Evolutionary conservation across 225 moss, liverwort and hornwort species (phyloP).

Genomic region (Thuidium tamariscinum): DNA sequence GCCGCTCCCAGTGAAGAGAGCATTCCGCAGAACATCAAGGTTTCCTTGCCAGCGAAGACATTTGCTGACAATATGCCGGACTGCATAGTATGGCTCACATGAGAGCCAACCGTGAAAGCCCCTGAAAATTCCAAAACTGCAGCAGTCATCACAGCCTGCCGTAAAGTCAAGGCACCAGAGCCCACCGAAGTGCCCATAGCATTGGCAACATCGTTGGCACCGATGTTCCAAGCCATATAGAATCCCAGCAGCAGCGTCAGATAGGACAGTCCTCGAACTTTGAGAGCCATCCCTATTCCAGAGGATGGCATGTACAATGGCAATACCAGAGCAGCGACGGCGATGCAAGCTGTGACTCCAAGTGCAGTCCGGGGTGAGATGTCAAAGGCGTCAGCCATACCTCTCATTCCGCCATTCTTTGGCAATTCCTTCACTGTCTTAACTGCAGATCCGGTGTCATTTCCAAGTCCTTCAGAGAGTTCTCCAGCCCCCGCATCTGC

Average conservation of each 20-base stretch:
- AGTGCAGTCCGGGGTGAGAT: constrained; percentile 60
- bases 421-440: not conserved
- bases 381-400: constrained; percentile 84
- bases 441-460: not conserved
- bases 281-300: constrained; percentile 44
- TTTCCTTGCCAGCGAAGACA: constrained; percentile 64
- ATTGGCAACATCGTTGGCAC: constrained; percentile 92
- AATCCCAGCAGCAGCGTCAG: constrained; percentile 74
- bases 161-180: constrained; percentile 72
- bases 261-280: constrained; percentile 55
- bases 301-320: constrained; percentile 76
- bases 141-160: constrained; percentile 83
- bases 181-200: constrained; percentile 98
- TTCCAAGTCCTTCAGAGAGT: not conserved
- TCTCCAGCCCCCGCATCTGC: not conserved
- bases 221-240: constrained; percentile 98
- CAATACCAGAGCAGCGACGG: constrained; percentile 45
- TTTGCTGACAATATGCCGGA: constrained; percentile 63
- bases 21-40: constrained; percentile 78
- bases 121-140: constrained; percentile 78
- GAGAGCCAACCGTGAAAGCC: constrained; percentile 77
- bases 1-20: constrained; percentile 89
- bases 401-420: constrained; percentile 27
- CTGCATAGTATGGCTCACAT: constrained; percentile 96
- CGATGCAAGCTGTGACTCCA: constrained; percentile 54